Evolutionary conservation across 805 yeast species (phyloP).

Genomic region (Yamadazyma tumulicola): DNA sequence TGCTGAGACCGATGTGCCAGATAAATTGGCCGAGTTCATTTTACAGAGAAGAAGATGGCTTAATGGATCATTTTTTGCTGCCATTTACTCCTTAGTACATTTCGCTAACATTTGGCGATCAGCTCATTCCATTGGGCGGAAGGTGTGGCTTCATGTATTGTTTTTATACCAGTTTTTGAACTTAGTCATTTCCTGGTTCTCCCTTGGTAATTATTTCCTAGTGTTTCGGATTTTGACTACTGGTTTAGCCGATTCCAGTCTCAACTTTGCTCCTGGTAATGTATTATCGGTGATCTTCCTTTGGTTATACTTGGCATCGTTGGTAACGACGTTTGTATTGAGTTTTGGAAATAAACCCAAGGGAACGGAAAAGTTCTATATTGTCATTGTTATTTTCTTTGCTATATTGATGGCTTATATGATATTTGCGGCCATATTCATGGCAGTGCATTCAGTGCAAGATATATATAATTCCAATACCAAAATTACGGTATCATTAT

Average conservation of each 20-base stretch:
- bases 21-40: conserved; percentile 56
- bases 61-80: conserved; percentile 68
- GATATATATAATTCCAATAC: conserved; percentile 25
- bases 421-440: conserved; percentile 53
- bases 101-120: conserved; percentile 55
- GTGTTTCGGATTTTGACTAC: conserved; percentile 63
- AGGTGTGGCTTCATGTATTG: conserved; percentile 51
- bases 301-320: conserved; percentile 54
- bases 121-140: conserved; percentile 48
- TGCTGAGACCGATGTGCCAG: conserved; percentile 71
- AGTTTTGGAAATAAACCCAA: conserved; percentile 65
- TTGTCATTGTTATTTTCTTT: conserved; percentile 50
- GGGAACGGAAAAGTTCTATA: conserved; percentile 54
- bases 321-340: conserved; percentile 57
- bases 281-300: conserved; percentile 49
- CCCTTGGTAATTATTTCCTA: conserved; percentile 58
- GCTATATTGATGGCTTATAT: conserved; percentile 60
- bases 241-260: conserved; percentile 34
- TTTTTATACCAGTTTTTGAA: conserved; percentile 52
- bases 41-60: conserved; percentile 68
- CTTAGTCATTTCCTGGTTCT: conserved; percentile 60
- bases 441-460: conserved; percentile 52
- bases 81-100: conserved; percentile 52
- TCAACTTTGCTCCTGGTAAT: conserved; percentile 45
- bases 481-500: conserved; percentile 40